Percentiles rank a stretch among this genome's conserved stretches.
These are phyloP conservation scores for Phytophthora foliorum DNA, from an alignment of 352 stramenopile species.

Conservation along the genomic window DNA sequence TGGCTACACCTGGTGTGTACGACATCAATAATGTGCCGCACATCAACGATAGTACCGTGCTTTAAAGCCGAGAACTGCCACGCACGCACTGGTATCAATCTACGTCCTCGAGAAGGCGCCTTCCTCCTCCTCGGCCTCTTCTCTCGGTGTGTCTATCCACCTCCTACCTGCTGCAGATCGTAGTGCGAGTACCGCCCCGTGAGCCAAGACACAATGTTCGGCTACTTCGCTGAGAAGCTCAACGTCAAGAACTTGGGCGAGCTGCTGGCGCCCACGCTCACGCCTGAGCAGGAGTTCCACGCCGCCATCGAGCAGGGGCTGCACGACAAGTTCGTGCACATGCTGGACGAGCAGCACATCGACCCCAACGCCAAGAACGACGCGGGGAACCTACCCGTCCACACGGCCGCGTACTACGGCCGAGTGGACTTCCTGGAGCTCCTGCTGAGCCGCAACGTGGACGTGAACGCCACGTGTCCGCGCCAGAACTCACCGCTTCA, in stretches of 20 bases:
- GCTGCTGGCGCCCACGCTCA: conserved; percentile 88
- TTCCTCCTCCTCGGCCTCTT: not conserved
- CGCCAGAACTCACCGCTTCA: conserved; percentile 87
- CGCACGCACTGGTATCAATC: conserved; percentile 7
- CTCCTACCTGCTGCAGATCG: conserved; percentile 1
- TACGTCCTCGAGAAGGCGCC: conserved; percentile 12
- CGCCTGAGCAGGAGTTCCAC: conserved; percentile 89
- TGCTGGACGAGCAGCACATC: conserved; percentile 80
- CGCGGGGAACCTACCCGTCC: conserved; percentile 84
- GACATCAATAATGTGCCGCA: not conserved
- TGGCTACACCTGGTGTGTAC: conserved; percentile 15
- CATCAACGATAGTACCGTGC: conserved; percentile 14
- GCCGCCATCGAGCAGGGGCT: conserved; percentile 79
- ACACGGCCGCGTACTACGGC: conserved; percentile 88
- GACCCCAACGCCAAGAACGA: conserved; percentile 76
- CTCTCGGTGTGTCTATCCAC: conserved; percentile 11
- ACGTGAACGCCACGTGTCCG: conserved; percentile 75
- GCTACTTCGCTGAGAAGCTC: conserved; percentile 90
- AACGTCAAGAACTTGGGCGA: conserved; percentile 92
- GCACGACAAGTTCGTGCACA: conserved; percentile 71
- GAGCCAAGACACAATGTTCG: conserved; percentile 71
- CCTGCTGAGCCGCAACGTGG: conserved; percentile 71
- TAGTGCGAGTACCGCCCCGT: conserved; percentile 1
- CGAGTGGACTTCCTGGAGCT: conserved; percentile 78
- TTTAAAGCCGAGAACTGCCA: conserved; percentile 19